Evolutionary conservation across 768 basidiomycete species (phyloP).

Genomic region (Tylopilus balloui): DNA sequence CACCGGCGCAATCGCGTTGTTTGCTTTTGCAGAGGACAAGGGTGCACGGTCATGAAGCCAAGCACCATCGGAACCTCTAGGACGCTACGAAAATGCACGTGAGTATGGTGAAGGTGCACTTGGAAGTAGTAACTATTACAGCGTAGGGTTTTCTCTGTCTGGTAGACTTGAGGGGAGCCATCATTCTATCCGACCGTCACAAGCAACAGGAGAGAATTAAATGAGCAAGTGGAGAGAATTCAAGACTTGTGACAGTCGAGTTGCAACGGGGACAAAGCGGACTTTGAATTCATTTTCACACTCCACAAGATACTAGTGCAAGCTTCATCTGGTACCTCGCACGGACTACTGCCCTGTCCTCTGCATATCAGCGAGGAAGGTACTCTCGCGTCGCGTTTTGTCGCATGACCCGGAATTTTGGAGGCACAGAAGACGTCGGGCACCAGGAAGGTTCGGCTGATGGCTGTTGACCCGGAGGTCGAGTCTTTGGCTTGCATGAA

Average conservation of each 20-base stretch:
- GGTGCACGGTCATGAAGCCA: conserved; percentile 79
- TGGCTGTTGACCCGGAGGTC: too few species aligned
- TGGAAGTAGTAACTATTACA: conserved; percentile 25
- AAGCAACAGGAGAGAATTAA: neutral
- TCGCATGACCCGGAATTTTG: too few species aligned
- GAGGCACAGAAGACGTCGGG: too few species aligned
- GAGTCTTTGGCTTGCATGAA: too few species aligned
- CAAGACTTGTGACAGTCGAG: neutral
- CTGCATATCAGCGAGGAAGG: too few species aligned
- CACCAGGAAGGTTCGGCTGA: too few species aligned
- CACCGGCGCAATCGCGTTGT: conserved; percentile 21
- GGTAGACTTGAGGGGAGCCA: conserved; percentile 25
- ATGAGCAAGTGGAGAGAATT: neutral
- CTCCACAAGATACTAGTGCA: too few species aligned
- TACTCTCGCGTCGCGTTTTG: too few species aligned
- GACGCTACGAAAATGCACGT: conserved; percentile 43
- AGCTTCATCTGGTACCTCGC: too few species aligned
- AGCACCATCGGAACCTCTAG: conserved; percentile 54
- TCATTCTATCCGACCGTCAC: conserved; percentile 4
- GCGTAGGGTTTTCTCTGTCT: conserved; percentile 42
- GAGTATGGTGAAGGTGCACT: neutral
- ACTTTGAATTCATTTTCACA: conserved; percentile 7
- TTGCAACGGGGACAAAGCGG: conserved; percentile 2
- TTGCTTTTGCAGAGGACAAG: conserved; percentile 30
- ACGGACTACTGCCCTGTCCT: too few species aligned